A percentile compares a stretch with the other conserved stretches of the same genome.
Evolutionary conservation across 129 eudicot species (phyloP).

Genomic region (Chrysanthemum lavandulifolium): DNA sequence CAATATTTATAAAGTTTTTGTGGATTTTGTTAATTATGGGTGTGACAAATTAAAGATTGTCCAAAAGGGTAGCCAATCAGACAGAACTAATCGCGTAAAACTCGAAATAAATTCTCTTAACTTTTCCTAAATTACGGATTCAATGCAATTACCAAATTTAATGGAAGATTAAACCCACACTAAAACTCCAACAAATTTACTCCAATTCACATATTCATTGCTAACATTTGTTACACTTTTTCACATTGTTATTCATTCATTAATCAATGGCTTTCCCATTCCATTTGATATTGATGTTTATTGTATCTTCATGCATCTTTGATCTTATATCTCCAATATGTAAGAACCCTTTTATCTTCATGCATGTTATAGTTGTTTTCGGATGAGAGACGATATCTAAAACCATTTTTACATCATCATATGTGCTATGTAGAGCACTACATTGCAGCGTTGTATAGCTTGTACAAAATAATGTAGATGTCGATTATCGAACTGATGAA

Average conservation of each 20-base stretch:
- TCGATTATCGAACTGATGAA: too few species aligned
- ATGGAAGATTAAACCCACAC: constrained; percentile 30
- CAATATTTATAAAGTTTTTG: too few species aligned
- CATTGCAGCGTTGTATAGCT: too few species aligned
- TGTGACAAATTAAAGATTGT: too few species aligned
- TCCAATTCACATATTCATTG: background rate
- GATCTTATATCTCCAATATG: constrained; percentile 33
- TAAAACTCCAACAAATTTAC: constrained; percentile 1
- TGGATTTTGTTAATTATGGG: too few species aligned
- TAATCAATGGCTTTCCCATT: constrained; percentile 36
- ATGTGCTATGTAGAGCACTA: too few species aligned
- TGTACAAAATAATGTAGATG: too few species aligned
- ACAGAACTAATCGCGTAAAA: too few species aligned
- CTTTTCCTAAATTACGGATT: constrained; percentile 7
- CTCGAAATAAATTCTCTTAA: too few species aligned
- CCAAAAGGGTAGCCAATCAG: too few species aligned
- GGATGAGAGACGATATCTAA: too few species aligned
- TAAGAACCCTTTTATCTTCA: constrained; percentile 19
- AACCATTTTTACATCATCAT: too few species aligned
- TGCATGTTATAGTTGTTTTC: background rate
- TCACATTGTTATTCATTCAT: background rate
- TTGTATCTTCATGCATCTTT: constrained; percentile 20
- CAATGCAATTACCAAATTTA: constrained; percentile 22
- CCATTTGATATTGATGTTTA: background rate
- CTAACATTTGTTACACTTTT: background rate